Conservation (phyloP, 164 flowering plant species). For the Magnolia changhungtana region DNA sequence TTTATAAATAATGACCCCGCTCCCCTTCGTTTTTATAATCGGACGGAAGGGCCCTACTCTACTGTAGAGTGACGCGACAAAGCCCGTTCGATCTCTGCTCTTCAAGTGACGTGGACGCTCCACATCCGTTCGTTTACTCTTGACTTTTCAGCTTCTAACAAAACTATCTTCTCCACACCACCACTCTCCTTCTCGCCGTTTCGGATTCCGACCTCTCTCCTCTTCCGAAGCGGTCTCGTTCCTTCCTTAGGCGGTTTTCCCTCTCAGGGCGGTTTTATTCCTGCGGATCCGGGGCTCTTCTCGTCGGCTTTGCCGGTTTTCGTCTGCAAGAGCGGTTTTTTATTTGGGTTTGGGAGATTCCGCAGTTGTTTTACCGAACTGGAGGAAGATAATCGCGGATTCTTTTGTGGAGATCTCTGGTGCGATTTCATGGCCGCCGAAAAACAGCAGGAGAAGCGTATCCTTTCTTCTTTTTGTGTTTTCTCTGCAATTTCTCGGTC, state of each 20-base stretch:
- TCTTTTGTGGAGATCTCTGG: conserved; percentile 32
- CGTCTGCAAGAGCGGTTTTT: not conserved
- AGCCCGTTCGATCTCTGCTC: not conserved
- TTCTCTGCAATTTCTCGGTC: not conserved
- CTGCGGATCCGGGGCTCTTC: conserved; percentile 16
- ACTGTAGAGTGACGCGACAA: not conserved
- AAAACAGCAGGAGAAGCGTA: conserved; percentile 28
- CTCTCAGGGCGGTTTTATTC: not conserved
- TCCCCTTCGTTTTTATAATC: too few relatives aligned
- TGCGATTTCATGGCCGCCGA: conserved; percentile 36
- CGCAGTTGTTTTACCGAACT: conserved; percentile 17
- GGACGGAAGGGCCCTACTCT: not conserved
- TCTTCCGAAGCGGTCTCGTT: not conserved
- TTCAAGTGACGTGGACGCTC: not conserved
- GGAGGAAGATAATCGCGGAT: conserved; percentile 20
- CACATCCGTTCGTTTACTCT: not conserved
- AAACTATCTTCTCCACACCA: not conserved
- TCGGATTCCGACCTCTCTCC: not conserved
- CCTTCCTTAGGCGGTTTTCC: not conserved
- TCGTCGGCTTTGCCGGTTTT: not conserved
- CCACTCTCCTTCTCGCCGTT: not conserved
- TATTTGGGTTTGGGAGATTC: not conserved
- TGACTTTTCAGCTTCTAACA: not conserved
- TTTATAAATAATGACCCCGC: too few relatives aligned
- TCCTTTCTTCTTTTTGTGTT: conserved; percentile 15